A percentile compares a stretch with the other conserved stretches of the same genome.
Conservation (phyloP, 441 rosid genomes). For the Euphorbia schlechtendalii region DNA sequence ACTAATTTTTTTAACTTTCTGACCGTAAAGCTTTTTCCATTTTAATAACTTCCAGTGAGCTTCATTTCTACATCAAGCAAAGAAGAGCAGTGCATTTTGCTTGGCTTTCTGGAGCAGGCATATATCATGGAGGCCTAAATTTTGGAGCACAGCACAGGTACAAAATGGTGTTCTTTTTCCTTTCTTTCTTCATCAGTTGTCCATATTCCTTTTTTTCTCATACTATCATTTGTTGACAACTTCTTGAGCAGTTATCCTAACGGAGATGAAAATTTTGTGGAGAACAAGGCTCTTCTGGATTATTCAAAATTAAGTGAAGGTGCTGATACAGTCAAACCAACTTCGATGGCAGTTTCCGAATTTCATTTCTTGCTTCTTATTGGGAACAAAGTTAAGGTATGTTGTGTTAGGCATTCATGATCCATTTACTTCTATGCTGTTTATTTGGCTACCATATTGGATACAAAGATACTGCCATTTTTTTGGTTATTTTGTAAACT, state of each 20-base stretch:
- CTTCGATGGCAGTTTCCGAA: slow-evolving; percentile 94
- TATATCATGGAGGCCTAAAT: slow-evolving; percentile 94
- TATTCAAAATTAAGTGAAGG: slow-evolving; percentile 75
- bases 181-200: slow-evolving; percentile 20
- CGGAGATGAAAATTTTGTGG: slow-evolving; percentile 97
- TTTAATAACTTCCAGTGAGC: slow-evolving; percentile 53
- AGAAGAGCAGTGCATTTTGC: slow-evolving; percentile 98
- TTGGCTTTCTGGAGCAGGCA: slow-evolving; percentile 99
- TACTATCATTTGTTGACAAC: slow-evolving; percentile 21
- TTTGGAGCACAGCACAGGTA: slow-evolving; percentile 98
- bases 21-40: slow-evolving; percentile 17
- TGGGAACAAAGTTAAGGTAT: slow-evolving; percentile 94
- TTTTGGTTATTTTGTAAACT: neutral
- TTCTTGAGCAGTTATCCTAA: slow-evolving; percentile 53
- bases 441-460: neutral
- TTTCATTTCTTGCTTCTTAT: slow-evolving; percentile 94
- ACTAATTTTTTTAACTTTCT: slow-evolving; percentile 20
- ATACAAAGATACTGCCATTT: neutral
- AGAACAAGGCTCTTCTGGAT: slow-evolving; percentile 91
- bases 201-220: slow-evolving; percentile 5
- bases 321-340: slow-evolving; percentile 65
- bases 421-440: slow-evolving; percentile 2
- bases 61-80: slow-evolving; percentile 95
- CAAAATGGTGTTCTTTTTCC: slow-evolving; percentile 16
- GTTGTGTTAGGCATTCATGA: slow-evolving; percentile 29